These are phyloP conservation scores for Xylaria castorea DNA, from an alignment of 495 filamentous ascomycete species.

Conservation along the genomic window DNA sequence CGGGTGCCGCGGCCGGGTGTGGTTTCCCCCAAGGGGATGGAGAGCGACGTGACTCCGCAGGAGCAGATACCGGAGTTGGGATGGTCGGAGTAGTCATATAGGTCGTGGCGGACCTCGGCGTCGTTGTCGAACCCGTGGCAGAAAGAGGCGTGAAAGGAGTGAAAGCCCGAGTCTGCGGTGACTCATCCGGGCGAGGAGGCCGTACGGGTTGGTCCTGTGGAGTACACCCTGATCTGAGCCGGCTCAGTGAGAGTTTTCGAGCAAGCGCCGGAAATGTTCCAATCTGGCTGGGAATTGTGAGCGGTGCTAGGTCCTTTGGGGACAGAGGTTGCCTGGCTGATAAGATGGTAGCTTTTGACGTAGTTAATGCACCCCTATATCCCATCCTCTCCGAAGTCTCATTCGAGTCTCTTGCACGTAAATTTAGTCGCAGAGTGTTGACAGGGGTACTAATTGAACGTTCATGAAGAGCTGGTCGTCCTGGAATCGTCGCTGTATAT, in stretches of 20 bases:
- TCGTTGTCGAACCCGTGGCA: constrained; percentile 48
- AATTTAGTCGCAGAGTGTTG: constrained; percentile 53
- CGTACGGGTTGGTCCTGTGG: constrained; percentile 44
- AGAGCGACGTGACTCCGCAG: constrained; percentile 48
- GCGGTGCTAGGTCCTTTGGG: constrained; percentile 56
- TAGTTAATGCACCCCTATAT: neutral
- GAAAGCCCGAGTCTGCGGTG: constrained; percentile 51
- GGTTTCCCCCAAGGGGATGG: constrained; percentile 55
- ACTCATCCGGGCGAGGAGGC: constrained; percentile 50
- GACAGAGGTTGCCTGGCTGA: constrained; percentile 51
- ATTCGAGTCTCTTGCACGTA: constrained; percentile 42
- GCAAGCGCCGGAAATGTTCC: constrained; percentile 45
- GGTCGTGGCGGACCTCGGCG: constrained; percentile 47
- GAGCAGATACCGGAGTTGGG: constrained; percentile 55
- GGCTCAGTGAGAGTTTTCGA: constrained; percentile 46
- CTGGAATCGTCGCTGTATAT: constrained; percentile 72
- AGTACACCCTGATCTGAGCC: constrained; percentile 47
- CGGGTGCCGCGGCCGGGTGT: constrained; percentile 33
- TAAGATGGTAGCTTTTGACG: constrained; percentile 32
- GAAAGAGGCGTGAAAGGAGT: constrained; percentile 53
- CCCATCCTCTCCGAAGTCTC: constrained; percentile 33
- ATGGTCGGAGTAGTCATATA: constrained; percentile 45
- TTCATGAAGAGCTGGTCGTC: constrained; percentile 69
- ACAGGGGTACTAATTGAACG: constrained; percentile 70
- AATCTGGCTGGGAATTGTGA: constrained; percentile 56